phyloP scores from a whole-genome alignment of 441 rosid genomes.

The Aquilaria agallochum region DNA sequence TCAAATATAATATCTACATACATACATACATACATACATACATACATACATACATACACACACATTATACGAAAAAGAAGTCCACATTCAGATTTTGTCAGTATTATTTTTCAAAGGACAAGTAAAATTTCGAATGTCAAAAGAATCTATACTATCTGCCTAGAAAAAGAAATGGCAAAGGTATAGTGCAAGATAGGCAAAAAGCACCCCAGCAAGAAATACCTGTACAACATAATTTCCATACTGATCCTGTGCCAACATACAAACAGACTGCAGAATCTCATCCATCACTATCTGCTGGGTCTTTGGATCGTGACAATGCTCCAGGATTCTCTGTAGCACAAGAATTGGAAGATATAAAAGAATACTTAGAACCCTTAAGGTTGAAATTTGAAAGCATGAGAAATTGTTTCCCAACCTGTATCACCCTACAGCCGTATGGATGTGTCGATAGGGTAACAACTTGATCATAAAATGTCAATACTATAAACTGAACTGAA shows the following conservation, averaged over 20 bases:
- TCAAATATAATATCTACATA: not conserved
- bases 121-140: not conserved
- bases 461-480: conserved; percentile 73
- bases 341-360: conserved; percentile 15
- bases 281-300: conserved; percentile 30
- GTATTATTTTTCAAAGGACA: not conserved
- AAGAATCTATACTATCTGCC: not conserved
- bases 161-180: not conserved
- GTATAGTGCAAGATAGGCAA: not conserved
- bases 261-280: conserved; percentile 58
- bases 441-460: conserved; percentile 73
- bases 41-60: too few relatives aligned
- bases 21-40: too few relatives aligned
- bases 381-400: not conserved
- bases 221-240: conserved; percentile 92
- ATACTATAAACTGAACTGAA: conserved; percentile 58
- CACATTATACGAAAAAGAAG: not conserved
- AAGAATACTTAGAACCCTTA: not conserved
- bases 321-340: conserved; percentile 73
- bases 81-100: not conserved
- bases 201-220: conserved; percentile 13
- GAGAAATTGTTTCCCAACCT: conserved; percentile 29
- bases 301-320: conserved; percentile 59
- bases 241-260: conserved; percentile 80
- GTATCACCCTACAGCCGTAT: conserved; percentile 87